Evolutionary conservation across 495 filamentous ascomycete species (phyloP), one percentile per base, ranked within the genome.

Genomic region (Penicillium ucsense): DNA sequence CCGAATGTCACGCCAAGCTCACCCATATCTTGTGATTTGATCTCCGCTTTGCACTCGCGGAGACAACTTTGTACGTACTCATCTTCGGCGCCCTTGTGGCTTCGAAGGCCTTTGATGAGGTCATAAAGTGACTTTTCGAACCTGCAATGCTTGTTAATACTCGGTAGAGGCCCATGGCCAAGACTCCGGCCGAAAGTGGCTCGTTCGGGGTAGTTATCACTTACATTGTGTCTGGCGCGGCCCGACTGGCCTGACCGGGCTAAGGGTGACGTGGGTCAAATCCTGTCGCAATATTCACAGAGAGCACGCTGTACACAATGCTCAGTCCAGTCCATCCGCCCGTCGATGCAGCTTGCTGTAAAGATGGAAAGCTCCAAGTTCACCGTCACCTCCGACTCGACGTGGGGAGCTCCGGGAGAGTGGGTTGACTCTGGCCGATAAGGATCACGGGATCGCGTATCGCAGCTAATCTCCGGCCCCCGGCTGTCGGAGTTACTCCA

Each of bases 91-190:
- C 90, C 94, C 64, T 91, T 95, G 68, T 97, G 90, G 56, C 84
- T 90, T 43, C 92, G 82, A 49, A 97, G 73, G 60, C 92, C 92
- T 69, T 91, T 80, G 49, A 98, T 98, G 72, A 98, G 89, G 80
- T 97, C 91, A 74, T 95, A 95, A 36, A 98, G 78, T 3, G 90
- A 95, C 70, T 98, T 98, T 63, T 98, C 92, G 71, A 98, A 98
- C 92, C 88, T 97, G 38, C 20, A 20, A 20, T 20, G 20, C 20
- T 20, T 20, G 20, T 20, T 2, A 20, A 20, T 20, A 20, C 20
- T 20, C 20, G 20, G 20, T 20, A 20, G 20, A 41, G 37, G 10
- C 32, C 8, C 27, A 10, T 29, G 31, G 27, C 20, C 30, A 35
- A n/a, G 35, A 8, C 11, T 36, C 7, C 32, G 27, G 30, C 31